Base-by-base conservation (phyloP, 352 stramenopile genomes). In the Globisporangium barbulae region DNA sequence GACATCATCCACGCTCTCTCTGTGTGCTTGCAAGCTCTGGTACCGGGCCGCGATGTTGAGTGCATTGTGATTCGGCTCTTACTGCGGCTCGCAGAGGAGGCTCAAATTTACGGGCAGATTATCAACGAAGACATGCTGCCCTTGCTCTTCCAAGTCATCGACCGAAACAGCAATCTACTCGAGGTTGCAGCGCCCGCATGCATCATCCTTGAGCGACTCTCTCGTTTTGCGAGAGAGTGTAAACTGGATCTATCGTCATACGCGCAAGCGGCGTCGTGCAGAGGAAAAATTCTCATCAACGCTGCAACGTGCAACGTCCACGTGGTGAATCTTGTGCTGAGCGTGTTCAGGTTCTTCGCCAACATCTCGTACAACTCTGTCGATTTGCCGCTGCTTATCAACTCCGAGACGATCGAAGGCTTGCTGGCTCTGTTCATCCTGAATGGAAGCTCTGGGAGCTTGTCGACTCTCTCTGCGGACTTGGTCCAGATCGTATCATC, bases 191-290 rank as follows among this genome's bases (percentile, higher is more conserved):
- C 64, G 0, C 67, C 72, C 0, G 68, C 81, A 1, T 92, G 87
- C 30, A 66, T 79, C 8, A 83, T 97, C 4, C 67, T 97, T 5
- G 89, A 91, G 30, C 71, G 78, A 3, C 52, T 96, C 13, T 86
- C 85, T 1, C 73, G 78, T 17, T 90, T 90, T 70, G 80, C 83
- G 3, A 53, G 66, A 9, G 54, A 77, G 10, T 85, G 81, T 45
- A 83, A 79, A 25, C 59, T 91, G 25, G 84, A 91, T 54, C 28
- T 93, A 5, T 72, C 72, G 9, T 61, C 75, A 22, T 89, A 84
- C 37, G n/a, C 89, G 37, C 65, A 73, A 7, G 50, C 49, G 8
- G 12, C 53, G 12, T 25, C 53, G 1, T 93, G 83, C 56, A 61
- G 35, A 31, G 75, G 81, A 2, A 62, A 72, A 45, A 63, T 79